phyloP scores from a whole-genome alignment of 352 stramenopile genomes.

The Pseudoperonospora humuli region DNA sequence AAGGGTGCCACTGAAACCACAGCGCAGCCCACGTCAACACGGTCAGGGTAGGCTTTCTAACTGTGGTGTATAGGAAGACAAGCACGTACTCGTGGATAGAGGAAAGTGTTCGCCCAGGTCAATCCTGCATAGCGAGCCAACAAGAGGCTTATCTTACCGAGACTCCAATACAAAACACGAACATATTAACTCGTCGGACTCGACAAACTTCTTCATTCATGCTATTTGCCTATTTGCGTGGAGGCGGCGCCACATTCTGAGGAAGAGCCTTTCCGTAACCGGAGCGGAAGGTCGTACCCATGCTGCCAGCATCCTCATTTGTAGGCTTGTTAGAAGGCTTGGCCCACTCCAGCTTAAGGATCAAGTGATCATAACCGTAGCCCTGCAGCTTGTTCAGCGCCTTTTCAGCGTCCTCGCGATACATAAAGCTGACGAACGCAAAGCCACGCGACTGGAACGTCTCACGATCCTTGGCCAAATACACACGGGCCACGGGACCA shows the following conservation, averaged over 20 bases:
- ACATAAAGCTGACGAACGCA: constrained; percentile 97
- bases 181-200: constrained; percentile 12
- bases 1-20: too few relatives aligned
- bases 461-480: constrained; percentile 97
- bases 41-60: too few relatives aligned
- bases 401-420: constrained; percentile 92
- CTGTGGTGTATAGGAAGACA: too few relatives aligned
- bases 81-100: too few relatives aligned
- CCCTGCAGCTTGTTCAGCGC: constrained; percentile 96
- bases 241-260: constrained; percentile 72
- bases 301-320: constrained; percentile 62
- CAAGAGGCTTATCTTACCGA: too few relatives aligned
- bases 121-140: too few relatives aligned
- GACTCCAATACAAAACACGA: constrained; percentile 2
- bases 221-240: constrained; percentile 54
- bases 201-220: constrained; percentile 2
- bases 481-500: constrained; percentile 94
- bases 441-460: constrained; percentile 96
- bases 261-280: constrained; percentile 84
- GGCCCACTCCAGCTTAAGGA: constrained; percentile 99
- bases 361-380: constrained; percentile 99
- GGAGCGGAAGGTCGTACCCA: constrained; percentile 83
- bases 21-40: too few relatives aligned
- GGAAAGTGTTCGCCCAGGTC: too few relatives aligned
- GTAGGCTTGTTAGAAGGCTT: constrained; percentile 90